Evolutionary conservation across 441 rosid genomes (phyloP).

Genomic region (Corymbia citriodora): DNA sequence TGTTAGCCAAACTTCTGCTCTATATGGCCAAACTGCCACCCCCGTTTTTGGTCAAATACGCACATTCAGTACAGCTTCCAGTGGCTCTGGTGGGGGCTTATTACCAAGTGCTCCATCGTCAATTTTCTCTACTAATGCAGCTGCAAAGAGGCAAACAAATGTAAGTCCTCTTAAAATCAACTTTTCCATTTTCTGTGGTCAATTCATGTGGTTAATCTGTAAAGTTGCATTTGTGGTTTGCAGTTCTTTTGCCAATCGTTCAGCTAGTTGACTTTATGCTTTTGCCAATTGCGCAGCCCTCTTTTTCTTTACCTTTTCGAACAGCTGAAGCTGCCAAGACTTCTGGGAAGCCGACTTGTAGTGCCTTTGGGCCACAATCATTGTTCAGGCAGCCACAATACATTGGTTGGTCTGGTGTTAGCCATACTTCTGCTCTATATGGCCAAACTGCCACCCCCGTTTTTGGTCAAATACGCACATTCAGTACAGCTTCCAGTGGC

Average conservation of each 20-base stretch:
- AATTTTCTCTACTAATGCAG: constrained; percentile 34
- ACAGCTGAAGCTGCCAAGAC: constrained; percentile 58
- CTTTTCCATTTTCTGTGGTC: background rate
- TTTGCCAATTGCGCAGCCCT: constrained; percentile 31
- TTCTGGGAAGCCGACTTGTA: background rate
- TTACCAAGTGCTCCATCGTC: constrained; percentile 50
- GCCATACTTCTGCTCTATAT: constrained; percentile 19
- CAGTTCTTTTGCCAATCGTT: background rate
- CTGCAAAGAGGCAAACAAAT: constrained; percentile 37
- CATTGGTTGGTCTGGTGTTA: constrained; percentile 42
- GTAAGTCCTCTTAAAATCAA: constrained; percentile 29
- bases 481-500: constrained; percentile 55
- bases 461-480: constrained; percentile 35
- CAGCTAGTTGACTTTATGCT: background rate
- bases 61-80: constrained; percentile 50
- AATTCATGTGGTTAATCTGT: background rate
- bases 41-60: constrained; percentile 32
- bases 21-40: constrained; percentile 9
- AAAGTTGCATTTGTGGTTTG: background rate
- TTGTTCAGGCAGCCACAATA: constrained; percentile 67
- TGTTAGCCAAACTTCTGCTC: constrained; percentile 26
- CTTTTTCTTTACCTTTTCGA: constrained; percentile 44
- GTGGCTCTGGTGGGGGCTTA: constrained; percentile 30
- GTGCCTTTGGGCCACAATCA: background rate
- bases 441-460: constrained; percentile 18